Evolutionary conservation across 2,329 filamentous ascomycete genomes (phyloP).

Genomic region (Trichoderma koningiopsis): DNA sequence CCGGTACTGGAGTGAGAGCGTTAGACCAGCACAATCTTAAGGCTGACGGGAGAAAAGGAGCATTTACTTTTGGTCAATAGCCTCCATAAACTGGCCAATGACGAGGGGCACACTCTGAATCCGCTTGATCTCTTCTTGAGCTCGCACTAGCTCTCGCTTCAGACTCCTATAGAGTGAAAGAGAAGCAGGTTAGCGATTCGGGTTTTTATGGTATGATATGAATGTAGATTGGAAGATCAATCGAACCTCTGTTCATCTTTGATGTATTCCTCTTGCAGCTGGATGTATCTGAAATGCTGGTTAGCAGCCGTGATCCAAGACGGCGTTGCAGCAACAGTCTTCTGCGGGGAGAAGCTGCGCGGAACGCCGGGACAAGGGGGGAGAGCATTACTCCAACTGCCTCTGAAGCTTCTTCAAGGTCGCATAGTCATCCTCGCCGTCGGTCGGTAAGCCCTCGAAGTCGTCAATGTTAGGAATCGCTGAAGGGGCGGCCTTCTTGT

Average conservation of each 20-base stretch:
- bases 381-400: conserved; percentile 74
- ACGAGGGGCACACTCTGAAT: conserved; percentile 98
- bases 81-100: conserved; percentile 99
- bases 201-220: not conserved
- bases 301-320: conserved; percentile 32
- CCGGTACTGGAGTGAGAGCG: conserved; percentile 68
- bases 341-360: not conserved
- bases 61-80: conserved; percentile 93
- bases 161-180: conserved; percentile 65
- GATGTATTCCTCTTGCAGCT: conserved; percentile 99
- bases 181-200: conserved; percentile 22
- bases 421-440: conserved; percentile 90
- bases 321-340: not conserved
- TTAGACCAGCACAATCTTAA: not conserved
- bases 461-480: conserved; percentile 88
- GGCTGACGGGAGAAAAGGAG: not conserved
- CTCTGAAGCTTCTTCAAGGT: conserved; percentile 95
- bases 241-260: conserved; percentile 94
- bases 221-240: not conserved
- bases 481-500: conserved; percentile 77
- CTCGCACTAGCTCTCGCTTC: conserved; percentile 94
- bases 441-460: conserved; percentile 78
- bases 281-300: conserved; percentile 69
- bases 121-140: conserved; percentile 98
- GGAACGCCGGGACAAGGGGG: not conserved